These are phyloP conservation scores for Eragrostis tef DNA, from an alignment of 202 grass and related monocot genomes.

Conservation along the genomic window DNA sequence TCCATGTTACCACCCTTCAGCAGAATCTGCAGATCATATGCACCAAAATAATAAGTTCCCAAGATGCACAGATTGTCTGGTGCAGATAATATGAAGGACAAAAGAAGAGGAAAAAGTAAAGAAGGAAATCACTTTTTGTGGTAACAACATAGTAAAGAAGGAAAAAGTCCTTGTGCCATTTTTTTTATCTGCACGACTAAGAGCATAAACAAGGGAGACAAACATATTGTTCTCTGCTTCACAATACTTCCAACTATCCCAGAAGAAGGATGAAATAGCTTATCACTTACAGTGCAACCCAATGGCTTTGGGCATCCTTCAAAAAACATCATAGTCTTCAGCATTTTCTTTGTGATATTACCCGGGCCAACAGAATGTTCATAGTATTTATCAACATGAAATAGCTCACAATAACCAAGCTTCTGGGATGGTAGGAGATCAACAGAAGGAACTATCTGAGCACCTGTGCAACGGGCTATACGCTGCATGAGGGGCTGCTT, in stretches of 20 bases:
- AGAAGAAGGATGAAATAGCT: constrained; percentile 40
- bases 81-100: constrained; percentile 14
- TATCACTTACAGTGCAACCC: constrained; percentile 93
- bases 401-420: constrained; percentile 85
- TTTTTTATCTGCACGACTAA: constrained; percentile 31
- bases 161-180: constrained; percentile 14
- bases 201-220: constrained; percentile 33
- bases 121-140: constrained; percentile 1
- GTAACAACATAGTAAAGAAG: too few species aligned
- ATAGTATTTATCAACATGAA: constrained; percentile 89
- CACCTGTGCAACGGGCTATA: constrained; percentile 85
- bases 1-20: constrained; percentile 81
- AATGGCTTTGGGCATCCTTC: constrained; percentile 90
- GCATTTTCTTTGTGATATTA: constrained; percentile 63
- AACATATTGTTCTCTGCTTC: constrained; percentile 12
- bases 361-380: constrained; percentile 58
- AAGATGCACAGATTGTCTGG: constrained; percentile 18
- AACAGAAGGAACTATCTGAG: constrained; percentile 88
- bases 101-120: constrained; percentile 9
- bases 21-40: constrained; percentile 68
- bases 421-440: constrained; percentile 75
- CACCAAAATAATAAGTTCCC: constrained; percentile 33
- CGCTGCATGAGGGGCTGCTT: constrained; percentile 80
- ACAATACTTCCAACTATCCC: constrained; percentile 33
- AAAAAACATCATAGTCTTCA: constrained; percentile 95